A percentile compares a stretch with the other conserved stretches of the same genome.
phyloP scores from a whole-genome alignment of 108 stramenopile species.

The Mayamaea pseudoterrestris region DNA sequence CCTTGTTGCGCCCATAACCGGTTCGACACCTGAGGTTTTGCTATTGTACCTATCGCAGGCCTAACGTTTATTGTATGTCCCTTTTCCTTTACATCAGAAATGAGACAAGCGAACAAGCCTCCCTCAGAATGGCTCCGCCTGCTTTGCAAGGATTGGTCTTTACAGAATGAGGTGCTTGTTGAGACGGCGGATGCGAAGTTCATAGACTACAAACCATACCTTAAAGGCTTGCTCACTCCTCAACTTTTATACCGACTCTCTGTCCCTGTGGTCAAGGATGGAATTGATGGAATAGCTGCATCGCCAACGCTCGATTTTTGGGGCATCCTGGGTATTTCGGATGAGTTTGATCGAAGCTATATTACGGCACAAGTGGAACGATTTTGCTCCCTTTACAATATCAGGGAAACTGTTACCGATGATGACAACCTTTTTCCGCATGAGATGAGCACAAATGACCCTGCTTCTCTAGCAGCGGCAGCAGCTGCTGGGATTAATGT shows the following conservation, averaged over 20 bases:
- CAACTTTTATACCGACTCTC: constrained; percentile 59
- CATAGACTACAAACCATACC: constrained; percentile 56
- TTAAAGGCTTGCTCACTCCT: constrained; percentile 46
- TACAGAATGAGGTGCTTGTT: constrained; percentile 33
- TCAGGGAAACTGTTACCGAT: constrained; percentile 24
- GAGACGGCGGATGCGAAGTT: constrained; percentile 41
- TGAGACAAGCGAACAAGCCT: constrained; percentile 48
- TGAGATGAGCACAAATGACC: constrained; percentile 1
- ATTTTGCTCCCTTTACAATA: constrained; percentile 55
- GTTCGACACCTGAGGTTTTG: neutral
- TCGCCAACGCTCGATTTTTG: constrained; percentile 41
- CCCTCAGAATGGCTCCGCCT: constrained; percentile 68
- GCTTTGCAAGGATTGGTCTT: constrained; percentile 57
- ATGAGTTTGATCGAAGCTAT: constrained; percentile 68
- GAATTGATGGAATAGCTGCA: constrained; percentile 1
- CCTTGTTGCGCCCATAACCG: neutral
- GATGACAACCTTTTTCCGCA: constrained; percentile 1
- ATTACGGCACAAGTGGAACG: constrained; percentile 65
- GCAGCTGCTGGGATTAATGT: constrained; percentile 18
- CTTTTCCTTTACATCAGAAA: constrained; percentile 18
- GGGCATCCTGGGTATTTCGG: constrained; percentile 43
- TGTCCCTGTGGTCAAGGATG: constrained; percentile 20
- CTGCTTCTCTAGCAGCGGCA: constrained; percentile 7
- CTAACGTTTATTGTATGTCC: neutral
- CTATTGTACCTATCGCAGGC: neutral